phyloP scores from a whole-genome alignment of 2,329 filamentous ascomycete species.

The Fusarium sp. region DNA sequence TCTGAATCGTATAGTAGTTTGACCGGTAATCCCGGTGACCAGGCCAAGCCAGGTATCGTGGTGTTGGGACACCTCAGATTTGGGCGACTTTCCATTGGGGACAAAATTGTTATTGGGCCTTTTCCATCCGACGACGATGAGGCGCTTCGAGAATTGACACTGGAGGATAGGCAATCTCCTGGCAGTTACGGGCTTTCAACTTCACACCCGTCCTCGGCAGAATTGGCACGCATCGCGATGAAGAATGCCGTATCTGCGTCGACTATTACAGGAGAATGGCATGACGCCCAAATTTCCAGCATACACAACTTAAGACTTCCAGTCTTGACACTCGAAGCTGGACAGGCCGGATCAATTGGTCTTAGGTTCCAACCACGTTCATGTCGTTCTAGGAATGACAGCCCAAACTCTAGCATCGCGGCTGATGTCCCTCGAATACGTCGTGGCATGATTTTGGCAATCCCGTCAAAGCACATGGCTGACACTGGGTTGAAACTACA shows the following conservation, averaged over 20 bases:
- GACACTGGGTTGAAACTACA: slow-evolving; percentile 70
- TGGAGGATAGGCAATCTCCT: slow-evolving; percentile 62
- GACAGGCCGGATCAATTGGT: slow-evolving; percentile 91
- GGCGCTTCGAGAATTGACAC: slow-evolving; percentile 54
- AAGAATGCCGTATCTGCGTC: slow-evolving; percentile 66
- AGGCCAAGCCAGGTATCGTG: slow-evolving; percentile 72
- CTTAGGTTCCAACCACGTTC: slow-evolving; percentile 68
- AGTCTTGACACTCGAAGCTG: slow-evolving; percentile 78
- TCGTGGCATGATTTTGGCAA: slow-evolving; percentile 87
- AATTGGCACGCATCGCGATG: slow-evolving; percentile 65
- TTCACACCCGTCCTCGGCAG: slow-evolving; percentile 66
- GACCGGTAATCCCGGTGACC: slow-evolving; percentile 25
- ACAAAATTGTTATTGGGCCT: slow-evolving; percentile 83
- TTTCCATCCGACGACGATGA: slow-evolving; percentile 72
- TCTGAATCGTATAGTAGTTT: slow-evolving; percentile 66
- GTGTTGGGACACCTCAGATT: slow-evolving; percentile 87
- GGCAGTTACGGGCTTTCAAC: slow-evolving; percentile 64
- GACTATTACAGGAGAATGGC: slow-evolving; percentile 77
- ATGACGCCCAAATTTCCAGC: slow-evolving; percentile 82
- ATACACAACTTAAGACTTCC: slow-evolving; percentile 89
- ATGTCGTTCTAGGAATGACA: slow-evolving; percentile 18
- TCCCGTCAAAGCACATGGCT: slow-evolving; percentile 69
- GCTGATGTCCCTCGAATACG: slow-evolving; percentile 61
- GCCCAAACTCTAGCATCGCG: neutral
- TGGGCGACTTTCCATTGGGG: slow-evolving; percentile 81